Evolutionary conservation across 768 basidiomycete species (phyloP), one percentile per base, ranked within the genome.

Genomic region (Mrakia frigida): DNA sequence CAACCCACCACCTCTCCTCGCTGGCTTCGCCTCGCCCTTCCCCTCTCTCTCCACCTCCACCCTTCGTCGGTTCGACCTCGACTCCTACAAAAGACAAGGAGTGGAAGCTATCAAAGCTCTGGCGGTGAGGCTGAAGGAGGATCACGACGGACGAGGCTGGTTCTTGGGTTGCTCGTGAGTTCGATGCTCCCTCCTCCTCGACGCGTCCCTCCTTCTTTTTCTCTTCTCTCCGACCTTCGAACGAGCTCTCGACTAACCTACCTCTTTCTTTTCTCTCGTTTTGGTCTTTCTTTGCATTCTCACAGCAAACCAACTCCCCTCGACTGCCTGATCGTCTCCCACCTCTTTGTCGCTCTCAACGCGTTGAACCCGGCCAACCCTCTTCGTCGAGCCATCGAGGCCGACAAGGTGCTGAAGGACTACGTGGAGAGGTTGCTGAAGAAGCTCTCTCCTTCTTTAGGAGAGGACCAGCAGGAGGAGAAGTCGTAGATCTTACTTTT

Each of bases 141-240:
- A 70, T 18, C 41, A 33, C n/a, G 70, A 43, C 11, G 43, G 46
- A 4, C 18, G 71, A 37, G 76, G 71, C 21, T 77, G 76, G 76
- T 67, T 77, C 39, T 37, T 77, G 56, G 76, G 76, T 39, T 75
- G 74, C 74, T 28, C 68, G 74, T 75, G 10, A 52, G 68, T 75
- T 21, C n/a, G 16, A 1, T 25, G 11, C 16, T 56, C n/a, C 25
- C 5, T 56, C 56, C 6, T 25, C 35, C 3, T 21, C 70, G 10
- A 35, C 41, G 28, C 63, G 18, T 63, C 43, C 28, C 35, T 9
- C 43, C 16, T 9, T 46, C 11, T 10, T 28, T 56, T 31, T 39
- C 25, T 7, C n/a, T 25, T 31, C 28, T 35, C 21, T 5, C 31
- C 37, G 33, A 31, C 25, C 37, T 16, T 35, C 33, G 41, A 53